Evolutionary conservation across 306 rosid genomes (phyloP).

Genomic region (Vigna nakashimae): DNA sequence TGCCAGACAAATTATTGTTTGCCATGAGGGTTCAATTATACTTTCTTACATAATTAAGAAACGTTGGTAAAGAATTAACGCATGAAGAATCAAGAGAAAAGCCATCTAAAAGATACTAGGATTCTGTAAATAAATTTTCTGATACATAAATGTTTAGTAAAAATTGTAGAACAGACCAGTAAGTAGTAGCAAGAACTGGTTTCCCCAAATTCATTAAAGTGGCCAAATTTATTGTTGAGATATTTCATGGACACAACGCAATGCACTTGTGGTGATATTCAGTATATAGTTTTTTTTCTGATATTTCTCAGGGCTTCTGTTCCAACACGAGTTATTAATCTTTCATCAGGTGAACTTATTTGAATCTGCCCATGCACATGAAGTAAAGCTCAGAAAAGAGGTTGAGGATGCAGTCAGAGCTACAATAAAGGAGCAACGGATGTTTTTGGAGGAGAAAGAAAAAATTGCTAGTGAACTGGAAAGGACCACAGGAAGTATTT

Average conservation of each 20-base stretch:
- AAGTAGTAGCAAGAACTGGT: background rate
- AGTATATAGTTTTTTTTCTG: background rate
- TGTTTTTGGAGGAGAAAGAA: constrained; percentile 60
- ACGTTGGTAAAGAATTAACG: background rate
- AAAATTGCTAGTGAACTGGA: constrained; percentile 53
- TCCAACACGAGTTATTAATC: background rate
- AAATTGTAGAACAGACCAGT: background rate
- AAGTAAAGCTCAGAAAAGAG: constrained; percentile 60
- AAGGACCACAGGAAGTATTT: constrained; percentile 67
- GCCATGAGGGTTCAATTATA: constrained; percentile 1
- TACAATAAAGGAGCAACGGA: constrained; percentile 62
- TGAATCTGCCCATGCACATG: constrained; percentile 57
- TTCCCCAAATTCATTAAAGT: background rate
- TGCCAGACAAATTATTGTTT: constrained; percentile 23
- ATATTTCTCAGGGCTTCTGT: constrained; percentile 14
- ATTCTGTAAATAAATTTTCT: constrained; percentile 10
- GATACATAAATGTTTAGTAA: background rate
- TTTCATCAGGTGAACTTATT: constrained; percentile 55
- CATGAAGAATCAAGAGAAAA: constrained; percentile 38
- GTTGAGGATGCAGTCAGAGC: constrained; percentile 57
- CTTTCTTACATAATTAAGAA: constrained; percentile 11
- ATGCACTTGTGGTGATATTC: background rate
- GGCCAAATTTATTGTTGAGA: background rate
- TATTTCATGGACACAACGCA: background rate
- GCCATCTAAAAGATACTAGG: constrained; percentile 11